Evolutionary conservation across 2,329 filamentous ascomycete species (phyloP), one percentile per base, ranked within the genome.

Genomic region (Triangularia setosa): DNA sequence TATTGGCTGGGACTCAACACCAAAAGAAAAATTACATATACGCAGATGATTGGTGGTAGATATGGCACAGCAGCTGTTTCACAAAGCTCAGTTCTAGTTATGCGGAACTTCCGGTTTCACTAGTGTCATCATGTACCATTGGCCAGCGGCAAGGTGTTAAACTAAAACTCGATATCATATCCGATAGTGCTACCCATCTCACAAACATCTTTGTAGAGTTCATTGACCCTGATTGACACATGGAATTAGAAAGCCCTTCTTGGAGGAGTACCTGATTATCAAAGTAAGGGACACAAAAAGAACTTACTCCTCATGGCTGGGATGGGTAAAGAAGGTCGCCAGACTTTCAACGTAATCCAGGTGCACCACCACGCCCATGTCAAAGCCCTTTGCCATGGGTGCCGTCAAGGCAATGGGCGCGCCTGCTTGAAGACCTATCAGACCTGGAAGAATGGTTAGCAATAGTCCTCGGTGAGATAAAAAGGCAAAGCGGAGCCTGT

Each of bases 301-400:
- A 18, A 16, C 56, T 58, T 14, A 58, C 56, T 58, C 56, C 12
- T 40, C 56, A 23, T 58, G 56, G 23, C 56, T 58, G n/a, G 56
- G 56, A 40, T 58, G 56, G 9, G 28, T 58, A 14, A 58, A 58
- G 18, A 40, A 58, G 4, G 28, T 40, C 1, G 28, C 56, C 16
- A 58, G 56, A 21, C 56, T 40, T 11, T 58, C 56, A 2, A 58
- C 56, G 40, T 40, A 40, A 24, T 58, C 28, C 7, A 58, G n/a
- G 9, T 35, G 16, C 28, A 58, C 56, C 7, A 58, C 56, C n/a
- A 58, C 56, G 8, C 56, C 28, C 56, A 58, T 58, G 30, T 40
- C 28, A 24, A 40, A 40, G 4, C 56, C 56, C 27, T 30, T 58
- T 3, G 28, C 56, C 30, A 58, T 21, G 8, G 28, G 14, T n/a